phyloP scores from a whole-genome alignment of 179 eudicot species.

The Corrigiola litoralis region DNA sequence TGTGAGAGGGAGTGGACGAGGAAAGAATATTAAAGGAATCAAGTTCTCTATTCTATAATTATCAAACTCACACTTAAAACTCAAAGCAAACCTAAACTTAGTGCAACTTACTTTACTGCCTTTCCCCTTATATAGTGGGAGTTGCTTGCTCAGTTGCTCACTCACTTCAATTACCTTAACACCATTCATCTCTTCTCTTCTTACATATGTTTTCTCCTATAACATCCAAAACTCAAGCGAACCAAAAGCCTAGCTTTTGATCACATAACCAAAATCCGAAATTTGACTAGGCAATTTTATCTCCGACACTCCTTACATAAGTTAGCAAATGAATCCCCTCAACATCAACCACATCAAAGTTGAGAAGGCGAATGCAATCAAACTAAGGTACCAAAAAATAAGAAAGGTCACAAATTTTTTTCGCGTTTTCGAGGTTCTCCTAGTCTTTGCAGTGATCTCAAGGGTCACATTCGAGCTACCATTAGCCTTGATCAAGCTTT shows the following conservation, averaged over 20 bases:
- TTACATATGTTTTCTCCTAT: constrained; percentile 1
- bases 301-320: not conserved
- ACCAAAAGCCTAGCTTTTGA: constrained; percentile 10
- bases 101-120: too few relatives aligned
- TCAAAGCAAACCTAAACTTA: too few relatives aligned
- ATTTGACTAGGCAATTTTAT: not conserved
- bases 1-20: too few relatives aligned
- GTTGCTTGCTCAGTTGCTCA: not conserved
- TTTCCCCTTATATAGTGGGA: not conserved
- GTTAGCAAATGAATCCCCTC: constrained; percentile 43
- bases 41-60: too few relatives aligned
- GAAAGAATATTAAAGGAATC: too few relatives aligned
- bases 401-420: constrained; percentile 46
- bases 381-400: constrained; percentile 34
- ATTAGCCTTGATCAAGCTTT: constrained; percentile 25
- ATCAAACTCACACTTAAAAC: too few relatives aligned
- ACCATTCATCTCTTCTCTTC: constrained; percentile 10
- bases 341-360: constrained; percentile 39
- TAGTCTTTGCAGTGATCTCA: constrained; percentile 44
- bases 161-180: constrained; percentile 17
- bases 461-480: constrained; percentile 43
- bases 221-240: constrained; percentile 19
- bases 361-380: constrained; percentile 52
- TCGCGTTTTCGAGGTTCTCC: constrained; percentile 53
- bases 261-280: constrained; percentile 4